Conservation (phyloP, 73 alveolate species). For the Paramecium sexaurelia region DNA sequence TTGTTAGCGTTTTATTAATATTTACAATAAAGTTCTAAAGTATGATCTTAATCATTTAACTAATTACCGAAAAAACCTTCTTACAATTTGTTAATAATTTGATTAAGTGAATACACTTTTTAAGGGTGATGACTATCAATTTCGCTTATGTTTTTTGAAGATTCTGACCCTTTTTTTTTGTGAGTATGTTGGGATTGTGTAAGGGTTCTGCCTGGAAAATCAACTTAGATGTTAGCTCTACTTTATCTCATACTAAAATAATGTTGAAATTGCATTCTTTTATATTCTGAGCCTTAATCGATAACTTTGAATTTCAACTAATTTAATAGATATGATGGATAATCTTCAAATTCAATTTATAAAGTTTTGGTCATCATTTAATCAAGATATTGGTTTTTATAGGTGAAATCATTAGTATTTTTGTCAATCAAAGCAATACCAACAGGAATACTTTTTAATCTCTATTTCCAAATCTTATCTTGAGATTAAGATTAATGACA, state of each 20-base stretch:
- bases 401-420: background rate
- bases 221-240: background rate
- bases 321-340: background rate
- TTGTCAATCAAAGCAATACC: constrained; percentile 24
- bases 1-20: background rate
- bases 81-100: background rate
- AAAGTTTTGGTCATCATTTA: constrained; percentile 4
- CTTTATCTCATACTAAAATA: background rate
- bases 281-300: constrained; percentile 23
- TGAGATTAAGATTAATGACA: background rate
- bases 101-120: background rate
- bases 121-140: constrained; percentile 35
- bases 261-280: constrained; percentile 34
- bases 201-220: background rate
- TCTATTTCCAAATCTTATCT: constrained; percentile 32
- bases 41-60: constrained; percentile 33
- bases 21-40: constrained; percentile 36
- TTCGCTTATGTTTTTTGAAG: constrained; percentile 16
- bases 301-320: constrained; percentile 24
- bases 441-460: constrained; percentile 38
- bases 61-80: constrained; percentile 12
- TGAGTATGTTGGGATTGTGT: background rate
- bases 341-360: background rate
- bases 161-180: background rate
- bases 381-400: background rate